Evolutionary conservation across 352 stramenopile species (phyloP), one percentile per base, ranked within the genome.

Genomic region (Phytophthora citricola): DNA sequence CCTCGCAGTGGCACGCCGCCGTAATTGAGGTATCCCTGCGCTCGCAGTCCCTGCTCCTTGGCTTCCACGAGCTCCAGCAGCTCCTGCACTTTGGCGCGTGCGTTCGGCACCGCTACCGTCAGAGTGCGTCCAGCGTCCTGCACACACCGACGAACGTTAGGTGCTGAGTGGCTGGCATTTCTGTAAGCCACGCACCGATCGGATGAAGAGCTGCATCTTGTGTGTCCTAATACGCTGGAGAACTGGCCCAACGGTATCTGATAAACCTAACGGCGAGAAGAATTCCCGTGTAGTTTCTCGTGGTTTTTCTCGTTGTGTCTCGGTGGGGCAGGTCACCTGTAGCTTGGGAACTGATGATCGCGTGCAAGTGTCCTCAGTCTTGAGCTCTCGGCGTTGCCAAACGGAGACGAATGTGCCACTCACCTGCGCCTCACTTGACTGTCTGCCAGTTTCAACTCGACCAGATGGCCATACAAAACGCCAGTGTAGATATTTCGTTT

Each of bases 201-300:
- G 79, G 31, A 89, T 78, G 44, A 91, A 91, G 76, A 89, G 77
- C 76, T 91, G 79, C 83, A 89, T 91, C 22, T 49, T 53, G 24
- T 27, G 32, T 20, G 22, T 39, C 39, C 31, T 48, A 40, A 2
- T 14, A 15, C 24, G 17, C 2, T 26, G 24, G 24, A 26, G 24
- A 26, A 4, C 2, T 2, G 10, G 17, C 17, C 17, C 17, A 20
- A 20, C 17, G 17, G 17, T 20, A 20, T 20, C 10, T 34, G 31
- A 29, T 57, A 36, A 46, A 38, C 34, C 49, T 57, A 57, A 57
- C 44, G 34, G 34, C 24, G 39, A 58, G 40, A 58, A 51, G 53
- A 12, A 50, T 44, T 38, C 29, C 5, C 31, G 17, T n/a, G 14
- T 15, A n/a, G 12, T 17, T 46, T 46, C 38, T 58, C 38, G 39